A percentile compares a stretch with the other conserved stretches of the same genome.
Conservation (phyloP, 345 rosid genomes). For the Limnanthes douglasii region DNA sequence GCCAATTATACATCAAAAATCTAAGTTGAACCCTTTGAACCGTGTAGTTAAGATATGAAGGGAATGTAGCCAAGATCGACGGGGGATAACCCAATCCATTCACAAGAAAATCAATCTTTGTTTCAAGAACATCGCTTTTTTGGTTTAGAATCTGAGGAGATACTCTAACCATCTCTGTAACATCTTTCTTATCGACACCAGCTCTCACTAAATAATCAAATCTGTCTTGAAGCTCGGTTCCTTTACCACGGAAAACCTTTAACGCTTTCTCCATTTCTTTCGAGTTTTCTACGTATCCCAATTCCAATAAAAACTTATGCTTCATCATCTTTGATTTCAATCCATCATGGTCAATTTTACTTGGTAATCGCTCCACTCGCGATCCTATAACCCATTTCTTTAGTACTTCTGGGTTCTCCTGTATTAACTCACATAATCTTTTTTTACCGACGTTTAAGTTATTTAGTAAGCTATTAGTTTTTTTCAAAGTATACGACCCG, state of each 20-base stretch:
- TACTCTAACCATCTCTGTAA: conserved; percentile 27
- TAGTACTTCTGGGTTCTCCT: conserved; percentile 39
- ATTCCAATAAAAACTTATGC: conserved; percentile 34
- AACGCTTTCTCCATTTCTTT: conserved; percentile 22
- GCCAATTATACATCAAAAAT: conserved; percentile 56
- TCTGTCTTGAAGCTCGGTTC: conserved; percentile 55
- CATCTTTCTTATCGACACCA: conserved; percentile 47
- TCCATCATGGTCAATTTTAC: conserved; percentile 12
- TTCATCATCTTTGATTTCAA: conserved; percentile 22
- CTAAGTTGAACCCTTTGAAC: conserved; percentile 37
- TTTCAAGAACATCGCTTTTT: conserved; percentile 28
- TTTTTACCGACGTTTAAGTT: conserved; percentile 38
- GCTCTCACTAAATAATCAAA: conserved; percentile 51
- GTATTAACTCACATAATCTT: conserved; percentile 29
- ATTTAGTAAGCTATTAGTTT: conserved; percentile 23
- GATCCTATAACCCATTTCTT: conserved; percentile 30
- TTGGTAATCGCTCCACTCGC: conserved; percentile 23
- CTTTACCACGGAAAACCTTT: conserved; percentile 47
- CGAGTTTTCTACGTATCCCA: conserved; percentile 37
- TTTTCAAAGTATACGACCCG: conserved; percentile 43
- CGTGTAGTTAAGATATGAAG: conserved; percentile 34
- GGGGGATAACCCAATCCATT: conserved; percentile 40
- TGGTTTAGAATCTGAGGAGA: conserved; percentile 54
- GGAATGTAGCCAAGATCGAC: conserved; percentile 29
- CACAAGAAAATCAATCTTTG: conserved; percentile 37